phyloP scores from a whole-genome alignment of 2,329 filamentous ascomycete species.

The Thelonectria discophora region DNA sequence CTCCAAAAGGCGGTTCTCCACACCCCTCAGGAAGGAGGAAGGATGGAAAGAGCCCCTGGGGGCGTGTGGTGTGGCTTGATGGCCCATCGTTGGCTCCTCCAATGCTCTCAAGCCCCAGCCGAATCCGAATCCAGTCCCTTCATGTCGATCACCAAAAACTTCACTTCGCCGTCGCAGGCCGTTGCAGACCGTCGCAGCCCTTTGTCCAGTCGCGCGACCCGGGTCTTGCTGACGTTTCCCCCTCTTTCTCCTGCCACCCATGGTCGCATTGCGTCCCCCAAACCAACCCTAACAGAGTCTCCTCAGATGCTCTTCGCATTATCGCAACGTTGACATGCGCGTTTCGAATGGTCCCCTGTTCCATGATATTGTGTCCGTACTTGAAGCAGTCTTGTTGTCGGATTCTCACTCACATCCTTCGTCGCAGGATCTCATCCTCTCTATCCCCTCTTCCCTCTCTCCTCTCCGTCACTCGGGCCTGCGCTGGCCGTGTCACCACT shows the following conservation, averaged over 20 bases:
- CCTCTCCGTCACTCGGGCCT: not conserved
- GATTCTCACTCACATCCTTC: slow-evolving; percentile 1
- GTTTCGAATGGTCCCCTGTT: slow-evolving; percentile 9
- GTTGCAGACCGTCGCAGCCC: slow-evolving; percentile 15
- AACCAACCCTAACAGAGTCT: not conserved
- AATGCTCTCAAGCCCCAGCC: slow-evolving; percentile 10
- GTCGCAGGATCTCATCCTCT: not conserved
- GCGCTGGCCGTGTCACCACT: slow-evolving; percentile 14
- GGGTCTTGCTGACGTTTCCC: not conserved
- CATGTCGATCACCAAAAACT: slow-evolving; percentile 20
- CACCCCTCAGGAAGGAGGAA: not conserved
- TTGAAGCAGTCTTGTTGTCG: too few species aligned
- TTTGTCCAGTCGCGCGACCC: slow-evolving; percentile 8
- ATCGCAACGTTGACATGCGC: slow-evolving; percentile 12
- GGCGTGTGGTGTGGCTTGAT: slow-evolving; percentile 20
- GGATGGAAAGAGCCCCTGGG: not conserved
- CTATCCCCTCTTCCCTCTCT: not conserved
- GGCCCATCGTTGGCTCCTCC: slow-evolving; percentile 7
- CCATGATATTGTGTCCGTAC: not conserved
- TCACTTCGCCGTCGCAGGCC: slow-evolving; percentile 6
- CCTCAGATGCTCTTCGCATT: not conserved
- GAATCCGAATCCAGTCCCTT: slow-evolving; percentile 13
- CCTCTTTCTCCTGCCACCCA: not conserved
- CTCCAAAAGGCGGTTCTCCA: not conserved
- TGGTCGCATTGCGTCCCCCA: slow-evolving; percentile 12